Evolutionary conservation across 2,329 filamentous ascomycete species (phyloP), one percentile per base, ranked within the genome.

Genomic region (Aspergillus glaucus): DNA sequence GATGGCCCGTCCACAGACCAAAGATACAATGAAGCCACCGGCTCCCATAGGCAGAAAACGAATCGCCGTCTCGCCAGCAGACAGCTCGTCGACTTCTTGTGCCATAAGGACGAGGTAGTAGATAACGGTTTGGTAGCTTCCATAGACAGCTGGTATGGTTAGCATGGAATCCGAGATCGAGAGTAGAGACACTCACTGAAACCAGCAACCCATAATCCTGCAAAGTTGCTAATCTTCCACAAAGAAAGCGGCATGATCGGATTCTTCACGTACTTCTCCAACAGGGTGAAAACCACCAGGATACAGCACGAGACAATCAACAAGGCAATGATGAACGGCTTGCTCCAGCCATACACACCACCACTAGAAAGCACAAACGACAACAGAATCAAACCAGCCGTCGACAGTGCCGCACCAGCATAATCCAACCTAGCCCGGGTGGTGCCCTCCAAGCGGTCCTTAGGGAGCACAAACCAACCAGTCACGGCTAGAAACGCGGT

Each of bases 191-290:
- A 56, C 59, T 53, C 55, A 67, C 65, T 64, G 47, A 75, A 74
- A 1, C 72, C 72, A 12, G 70, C 64, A 21, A 75, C 61, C 72
- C 72, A 75, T 0, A 75, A 57, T 3, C 68, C 70, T 5, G 71
- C 72, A 47, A 75, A 75, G 50, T 75, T 75, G 22, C 64, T 65
- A 15, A 74, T 63, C 43, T 70, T 75, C 72, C 72, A 75, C 6
- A 75, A 51, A 0, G 68, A 70, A 1, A 75, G 55, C 0, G 72
- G 72, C 72, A 75, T 75, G 47, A 75, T 69, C 1, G 72, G 72
- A 44, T 74, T 73, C 12, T 61, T 50, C 17, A 73, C 67, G 46
- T 71, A 73, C 52, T 72, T 74, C 55, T 75, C 70, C 7, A 71
- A 61, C 28, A 65, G 61, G 1, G 63, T 62, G 41, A 75, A 75